Evolutionary conservation across 129 eudicot genomes (phyloP), one percentile per base, ranked within the genome.

Genomic region (Tagetes erecta): DNA sequence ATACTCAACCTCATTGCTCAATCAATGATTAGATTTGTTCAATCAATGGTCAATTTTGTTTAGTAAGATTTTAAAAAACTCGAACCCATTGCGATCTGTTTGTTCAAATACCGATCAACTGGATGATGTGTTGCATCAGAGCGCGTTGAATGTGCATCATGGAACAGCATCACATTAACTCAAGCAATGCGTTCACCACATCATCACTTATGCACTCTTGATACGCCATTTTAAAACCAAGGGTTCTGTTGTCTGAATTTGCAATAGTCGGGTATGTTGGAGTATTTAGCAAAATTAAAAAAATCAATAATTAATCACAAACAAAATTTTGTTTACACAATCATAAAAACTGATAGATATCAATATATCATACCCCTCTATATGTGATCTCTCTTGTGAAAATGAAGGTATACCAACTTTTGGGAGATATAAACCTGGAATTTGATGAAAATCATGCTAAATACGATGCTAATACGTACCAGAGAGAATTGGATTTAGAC

Each of bases 391-490:
- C 44, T 75, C 58, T 64, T 72, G 20, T 51, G 38, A 10, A 46
- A 50, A 9, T 89, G 84, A 63, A 92, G 98, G 94, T 81, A 41
- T 92, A 92, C 83, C 96, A 92, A 88, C 96, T 89, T 53, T 36
- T 92, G 74, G 98, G 96, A 64, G 98, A 92, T 62, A 78, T 92
- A 31, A 89, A 79, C 57, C 83, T 92, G 46, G 95, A 87, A 27
- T 89, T 92, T 38, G 84, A 84, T 65, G 81, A 80, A 33, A 81
- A 87, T 70, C 84, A 84, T 67, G 75, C 83, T 41, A 50, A 79
- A 40, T 87, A 82, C 70, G 58, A 79, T 64, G 84, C 76, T 34
- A 81, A 53, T n/a, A 82, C 96, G 0, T 92, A 92, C 73, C 73
- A 78, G 62, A 79, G 96, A 77, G 95, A 84, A 80, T 83, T 92